Evolutionary conservation across 1,284 basidiomycete species (phyloP).

Genomic region (Sporisorium exsertum): DNA sequence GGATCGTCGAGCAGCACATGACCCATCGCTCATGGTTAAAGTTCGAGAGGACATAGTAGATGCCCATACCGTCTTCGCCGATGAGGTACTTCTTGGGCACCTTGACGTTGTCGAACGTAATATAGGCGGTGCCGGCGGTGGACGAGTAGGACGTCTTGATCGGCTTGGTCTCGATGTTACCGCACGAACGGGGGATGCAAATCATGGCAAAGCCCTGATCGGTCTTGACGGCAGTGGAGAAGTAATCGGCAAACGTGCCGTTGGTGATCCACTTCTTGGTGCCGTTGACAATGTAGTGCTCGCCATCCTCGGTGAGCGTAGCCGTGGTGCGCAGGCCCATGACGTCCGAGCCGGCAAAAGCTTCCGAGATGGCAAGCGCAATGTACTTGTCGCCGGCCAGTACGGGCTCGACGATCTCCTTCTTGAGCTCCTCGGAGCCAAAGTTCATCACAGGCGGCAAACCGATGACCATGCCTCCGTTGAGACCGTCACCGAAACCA

Average conservation of each 20-base stretch:
- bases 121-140: constrained; percentile 77
- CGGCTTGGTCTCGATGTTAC: constrained; percentile 81
- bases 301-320: constrained; percentile 82
- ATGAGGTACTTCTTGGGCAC: constrained; percentile 88
- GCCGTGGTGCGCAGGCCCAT: constrained; percentile 78
- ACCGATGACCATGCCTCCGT: constrained; percentile 71
- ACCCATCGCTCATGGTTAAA: constrained; percentile 74
- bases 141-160: constrained; percentile 75
- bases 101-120: constrained; percentile 87
- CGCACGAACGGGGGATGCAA: constrained; percentile 73
- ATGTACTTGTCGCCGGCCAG: constrained; percentile 84
- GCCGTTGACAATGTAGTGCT: constrained; percentile 72
- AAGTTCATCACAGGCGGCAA: constrained; percentile 79
- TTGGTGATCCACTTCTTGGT: constrained; percentile 87
- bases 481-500: constrained; percentile 69
- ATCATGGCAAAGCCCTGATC: constrained; percentile 87
- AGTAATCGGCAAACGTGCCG: constrained; percentile 75
- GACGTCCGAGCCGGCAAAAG: constrained; percentile 91
- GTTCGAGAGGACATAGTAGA: constrained; percentile 77
- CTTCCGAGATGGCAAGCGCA: constrained; percentile 86
- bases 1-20: constrained; percentile 79
- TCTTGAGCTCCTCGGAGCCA: constrained; percentile 80
- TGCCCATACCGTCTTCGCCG: constrained; percentile 83
- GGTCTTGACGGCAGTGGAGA: constrained; percentile 71
- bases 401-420: constrained; percentile 82